A percentile compares a stretch with the other conserved stretches of the same genome.
phyloP scores from a whole-genome alignment of 1,284 basidiomycete genomes.

The Naganishia sp. region DNA sequence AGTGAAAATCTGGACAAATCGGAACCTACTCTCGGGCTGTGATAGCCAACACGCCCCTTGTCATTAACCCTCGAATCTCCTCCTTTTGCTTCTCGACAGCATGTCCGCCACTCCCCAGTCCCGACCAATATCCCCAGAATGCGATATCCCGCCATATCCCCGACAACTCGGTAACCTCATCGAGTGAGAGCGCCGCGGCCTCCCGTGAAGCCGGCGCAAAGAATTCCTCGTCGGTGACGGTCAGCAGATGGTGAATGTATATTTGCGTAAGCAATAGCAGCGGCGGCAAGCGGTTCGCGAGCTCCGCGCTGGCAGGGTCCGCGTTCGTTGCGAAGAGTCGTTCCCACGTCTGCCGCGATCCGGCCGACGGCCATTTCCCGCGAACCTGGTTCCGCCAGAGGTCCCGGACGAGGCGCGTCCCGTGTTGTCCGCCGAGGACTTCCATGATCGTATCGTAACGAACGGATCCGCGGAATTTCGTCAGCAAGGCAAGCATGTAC shows the following conservation, averaged over 20 bases:
- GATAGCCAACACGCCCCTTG: slow-evolving; percentile 72
- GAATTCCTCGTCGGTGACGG: slow-evolving; percentile 97
- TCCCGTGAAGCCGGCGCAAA: slow-evolving; percentile 59
- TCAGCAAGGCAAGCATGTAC: slow-evolving; percentile 51
- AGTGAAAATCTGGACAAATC: slow-evolving; percentile 35
- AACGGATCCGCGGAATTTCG: slow-evolving; percentile 60
- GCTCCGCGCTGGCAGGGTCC: slow-evolving; percentile 39
- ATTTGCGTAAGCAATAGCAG: slow-evolving; percentile 79
- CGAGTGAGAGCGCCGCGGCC: slow-evolving; percentile 65
- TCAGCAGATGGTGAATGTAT: slow-evolving; percentile 80
- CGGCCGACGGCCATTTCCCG: slow-evolving; percentile 53
- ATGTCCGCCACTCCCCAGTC: slow-evolving; percentile 35
- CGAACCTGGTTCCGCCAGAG: slow-evolving; percentile 72
- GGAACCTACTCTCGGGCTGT: slow-evolving; percentile 79
- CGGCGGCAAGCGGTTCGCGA: slow-evolving; percentile 57
- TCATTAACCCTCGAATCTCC: slow-evolving; percentile 68
- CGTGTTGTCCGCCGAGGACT: slow-evolving; percentile 48
- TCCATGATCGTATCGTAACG: slow-evolving; percentile 59
- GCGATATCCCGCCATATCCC: slow-evolving; percentile 52
- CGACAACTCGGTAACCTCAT: slow-evolving; percentile 66
- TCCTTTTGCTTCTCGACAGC: slow-evolving; percentile 49
- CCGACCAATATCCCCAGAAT: slow-evolving; percentile 51
- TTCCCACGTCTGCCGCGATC: slow-evolving; percentile 30
- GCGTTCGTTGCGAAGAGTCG: slow-evolving; percentile 5
- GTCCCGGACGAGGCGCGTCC: slow-evolving; percentile 63